These are phyloP conservation scores for Saccharum hybrid DNA, from an alignment of 202 grass and related monocot genomes.

Conservation along the genomic window DNA sequence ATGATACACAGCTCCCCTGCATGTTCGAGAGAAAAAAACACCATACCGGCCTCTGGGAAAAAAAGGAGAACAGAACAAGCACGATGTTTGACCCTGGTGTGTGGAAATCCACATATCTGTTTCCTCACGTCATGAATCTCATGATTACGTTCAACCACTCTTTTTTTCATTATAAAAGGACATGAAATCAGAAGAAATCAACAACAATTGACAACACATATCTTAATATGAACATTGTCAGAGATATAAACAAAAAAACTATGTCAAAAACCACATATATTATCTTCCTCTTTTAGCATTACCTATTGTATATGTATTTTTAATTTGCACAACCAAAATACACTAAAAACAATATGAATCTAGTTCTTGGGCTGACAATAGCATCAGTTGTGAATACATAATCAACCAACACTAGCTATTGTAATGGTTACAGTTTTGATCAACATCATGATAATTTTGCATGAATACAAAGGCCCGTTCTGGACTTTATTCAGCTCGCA, in stretches of 20 bases:
- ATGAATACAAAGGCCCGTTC: neutral
- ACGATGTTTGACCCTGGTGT: neutral
- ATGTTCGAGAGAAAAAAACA: neutral
- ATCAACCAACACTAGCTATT: neutral
- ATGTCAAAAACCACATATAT: neutral
- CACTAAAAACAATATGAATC: neutral
- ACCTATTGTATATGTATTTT: neutral
- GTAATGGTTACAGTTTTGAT: neutral
- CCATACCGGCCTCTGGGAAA: neutral
- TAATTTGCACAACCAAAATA: neutral
- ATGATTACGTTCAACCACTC: neutral
- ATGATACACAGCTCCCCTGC: neutral
- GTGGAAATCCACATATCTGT: neutral
- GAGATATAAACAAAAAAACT: neutral
- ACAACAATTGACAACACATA: neutral
- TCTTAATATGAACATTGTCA: constrained; percentile 1
- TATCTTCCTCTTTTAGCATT: neutral
- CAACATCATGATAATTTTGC: too few species aligned
- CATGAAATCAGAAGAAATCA: neutral
- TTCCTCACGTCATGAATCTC: neutral
- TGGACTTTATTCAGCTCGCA: constrained; percentile 12
- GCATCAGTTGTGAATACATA: neutral
- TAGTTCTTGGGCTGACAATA: neutral
- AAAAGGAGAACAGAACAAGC: neutral
- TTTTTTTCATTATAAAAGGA: neutral